phyloP scores from a whole-genome alignment of 202 grass and related monocot species.

The Schoenoplectus triqueter region DNA sequence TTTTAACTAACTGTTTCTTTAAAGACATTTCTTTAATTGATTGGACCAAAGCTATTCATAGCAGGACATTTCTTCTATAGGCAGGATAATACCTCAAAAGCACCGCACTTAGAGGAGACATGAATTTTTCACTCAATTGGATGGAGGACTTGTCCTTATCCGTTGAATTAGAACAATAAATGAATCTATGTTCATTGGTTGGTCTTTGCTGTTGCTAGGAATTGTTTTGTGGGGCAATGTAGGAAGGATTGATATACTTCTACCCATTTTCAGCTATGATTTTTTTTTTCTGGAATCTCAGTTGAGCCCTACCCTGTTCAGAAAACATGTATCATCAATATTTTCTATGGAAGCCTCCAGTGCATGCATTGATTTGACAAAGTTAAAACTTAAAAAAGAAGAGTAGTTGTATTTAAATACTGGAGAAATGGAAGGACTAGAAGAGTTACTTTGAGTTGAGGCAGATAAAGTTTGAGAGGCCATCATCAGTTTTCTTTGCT shows the following conservation, averaged over 20 bases:
- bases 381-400: background rate
- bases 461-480: constrained; percentile 4
- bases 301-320: background rate
- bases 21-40: constrained; percentile 9
- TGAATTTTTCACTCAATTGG: constrained; percentile 12
- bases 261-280: background rate
- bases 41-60: background rate
- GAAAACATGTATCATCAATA: background rate
- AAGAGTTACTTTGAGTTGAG: background rate
- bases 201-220: background rate
- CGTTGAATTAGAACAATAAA: background rate
- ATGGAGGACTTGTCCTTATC: constrained; percentile 4
- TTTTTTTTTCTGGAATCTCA: background rate
- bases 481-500: background rate
- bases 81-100: background rate
- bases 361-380: background rate
- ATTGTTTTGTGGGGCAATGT: background rate
- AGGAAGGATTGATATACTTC: background rate
- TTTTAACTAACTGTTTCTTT: constrained; percentile 5
- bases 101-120: background rate
- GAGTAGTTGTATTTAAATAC: background rate
- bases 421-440: background rate
- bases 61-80: background rate
- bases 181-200: background rate
- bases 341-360: constrained; percentile 15